These are phyloP conservation scores for Amylocystis lapponica DNA, from an alignment of 768 basidiomycete genomes.

Conservation along the genomic window DNA sequence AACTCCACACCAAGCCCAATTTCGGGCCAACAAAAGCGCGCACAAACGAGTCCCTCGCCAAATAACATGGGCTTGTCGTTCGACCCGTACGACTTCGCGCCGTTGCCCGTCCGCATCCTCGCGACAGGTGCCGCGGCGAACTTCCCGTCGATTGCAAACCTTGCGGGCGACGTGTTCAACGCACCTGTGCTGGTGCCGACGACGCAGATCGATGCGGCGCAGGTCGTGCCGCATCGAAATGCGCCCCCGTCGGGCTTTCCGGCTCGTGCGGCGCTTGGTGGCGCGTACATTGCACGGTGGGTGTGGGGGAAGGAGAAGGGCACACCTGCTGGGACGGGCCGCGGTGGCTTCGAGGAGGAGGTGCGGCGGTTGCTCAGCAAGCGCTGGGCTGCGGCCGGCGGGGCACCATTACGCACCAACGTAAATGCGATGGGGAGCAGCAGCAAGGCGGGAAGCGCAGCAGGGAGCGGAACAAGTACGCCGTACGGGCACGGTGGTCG, in stretches of 20 bases:
- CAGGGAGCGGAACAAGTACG: conserved; percentile 64
- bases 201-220: conserved; percentile 74
- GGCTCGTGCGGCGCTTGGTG: conserved; percentile 63
- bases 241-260: conserved; percentile 67
- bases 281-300: conserved; percentile 80
- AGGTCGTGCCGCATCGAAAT: conserved; percentile 64
- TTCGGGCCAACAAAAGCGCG: conserved; percentile 10
- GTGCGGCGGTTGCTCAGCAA: conserved; percentile 64
- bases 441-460: conserved; percentile 38
- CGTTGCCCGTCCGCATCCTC: conserved; percentile 61
- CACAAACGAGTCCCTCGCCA: conserved; percentile 12
- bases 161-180: conserved; percentile 81
- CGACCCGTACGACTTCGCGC: conserved; percentile 69
- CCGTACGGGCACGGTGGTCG: conserved; percentile 49
- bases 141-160: conserved; percentile 76
- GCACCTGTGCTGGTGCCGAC: conserved; percentile 70
- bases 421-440: conserved; percentile 34
- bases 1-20: conserved; percentile 22
- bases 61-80: conserved; percentile 62
- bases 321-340: conserved; percentile 31
- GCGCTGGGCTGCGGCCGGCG: conserved; percentile 67
- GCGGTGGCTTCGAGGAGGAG: conserved; percentile 76
- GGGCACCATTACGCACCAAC: conserved; percentile 52
- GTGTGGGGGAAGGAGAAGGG: conserved; percentile 68
- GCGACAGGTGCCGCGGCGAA: conserved; percentile 78